phyloP scores from a whole-genome alignment of 352 stramenopile genomes.

The Globisporangium recalcitrans region DNA sequence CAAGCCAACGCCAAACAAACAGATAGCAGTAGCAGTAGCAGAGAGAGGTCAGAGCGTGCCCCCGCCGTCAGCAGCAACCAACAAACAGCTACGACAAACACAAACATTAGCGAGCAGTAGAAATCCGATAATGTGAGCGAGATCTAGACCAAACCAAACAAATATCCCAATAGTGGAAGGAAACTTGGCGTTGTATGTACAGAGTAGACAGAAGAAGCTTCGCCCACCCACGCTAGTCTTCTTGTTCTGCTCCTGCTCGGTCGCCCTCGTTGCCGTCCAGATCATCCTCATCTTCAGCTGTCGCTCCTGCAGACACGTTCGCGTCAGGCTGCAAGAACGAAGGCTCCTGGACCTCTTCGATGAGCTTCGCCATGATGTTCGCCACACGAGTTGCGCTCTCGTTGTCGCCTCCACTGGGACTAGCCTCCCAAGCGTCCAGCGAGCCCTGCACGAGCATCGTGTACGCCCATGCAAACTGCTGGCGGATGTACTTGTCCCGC shows the following conservation, averaged over 20 bases:
- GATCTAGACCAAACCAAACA: not conserved
- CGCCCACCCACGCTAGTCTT: not conserved
- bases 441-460: constrained; percentile 49
- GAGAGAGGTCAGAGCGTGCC: not conserved
- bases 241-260: not conserved
- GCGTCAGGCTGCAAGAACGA: constrained; percentile 12
- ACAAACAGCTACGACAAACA: not conserved
- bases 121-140: not conserved
- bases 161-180: no score
- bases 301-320: not conserved
- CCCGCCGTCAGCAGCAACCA: not conserved
- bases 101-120: constrained; percentile 6
- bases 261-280: not conserved
- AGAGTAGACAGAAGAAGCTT: no score
- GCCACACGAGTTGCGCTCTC: not conserved
- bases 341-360: constrained; percentile 12
- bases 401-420: not conserved
- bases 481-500: constrained; percentile 81
- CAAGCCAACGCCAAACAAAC: not conserved
- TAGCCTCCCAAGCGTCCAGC: not conserved
- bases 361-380: constrained; percentile 9
- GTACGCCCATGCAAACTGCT: constrained; percentile 75
- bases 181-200: no score
- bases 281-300: not conserved
- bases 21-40: not conserved